Evolutionary conservation across 441 rosid species (phyloP), one percentile per base, ranked within the genome.

Genomic region (Brassica balearica): DNA sequence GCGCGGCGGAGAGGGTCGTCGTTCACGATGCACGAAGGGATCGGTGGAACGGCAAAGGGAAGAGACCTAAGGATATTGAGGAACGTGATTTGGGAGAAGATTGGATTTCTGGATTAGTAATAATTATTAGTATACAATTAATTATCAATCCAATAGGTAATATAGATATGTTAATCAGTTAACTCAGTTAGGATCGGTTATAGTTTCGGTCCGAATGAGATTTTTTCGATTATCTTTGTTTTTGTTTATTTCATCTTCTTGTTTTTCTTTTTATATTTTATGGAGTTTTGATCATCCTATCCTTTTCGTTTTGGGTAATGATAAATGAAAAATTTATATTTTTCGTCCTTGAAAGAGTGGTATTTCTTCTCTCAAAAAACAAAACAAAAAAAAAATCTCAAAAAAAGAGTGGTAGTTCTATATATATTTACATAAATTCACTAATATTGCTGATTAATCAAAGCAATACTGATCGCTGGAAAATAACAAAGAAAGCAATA

Each of bases 91-190:
- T 87, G 91, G 95, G 81, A 88, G 84, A 86, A 84, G 78, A 86
- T 85, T 68, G 95, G 95, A 2, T 88, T 90, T 75, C 90, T 87
- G 72, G 99, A 92, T 84, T 95, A 79, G 22, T 72, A 19, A 7
- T 53, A 0, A 10, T 15, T 3, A 12, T 22, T 25, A 71, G 8
- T 43, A 34, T 65, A 38, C 25, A 8, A 23, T 68, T 67, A 68
- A 46, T 38, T 62, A 67, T 71, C 51, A 29, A 8, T 51, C 20
- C 27, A 46, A 6, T 77, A 65, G 76, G 72, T 71, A 5, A 38
- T 22, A 63, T 65, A 27, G 17, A 48, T 69, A 61, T 69, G 56
- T 59, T 59, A 68, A 43, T 70, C 10, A 53, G 59, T 53, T 53
- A 53, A 53, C 59, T 53, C 59, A 53, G 59, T 59, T 61, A 32